Evolutionary conservation across 306 rosid species (phyloP), one percentile per base, ranked within the genome.

Genomic region (Dryas alaskensis): DNA sequence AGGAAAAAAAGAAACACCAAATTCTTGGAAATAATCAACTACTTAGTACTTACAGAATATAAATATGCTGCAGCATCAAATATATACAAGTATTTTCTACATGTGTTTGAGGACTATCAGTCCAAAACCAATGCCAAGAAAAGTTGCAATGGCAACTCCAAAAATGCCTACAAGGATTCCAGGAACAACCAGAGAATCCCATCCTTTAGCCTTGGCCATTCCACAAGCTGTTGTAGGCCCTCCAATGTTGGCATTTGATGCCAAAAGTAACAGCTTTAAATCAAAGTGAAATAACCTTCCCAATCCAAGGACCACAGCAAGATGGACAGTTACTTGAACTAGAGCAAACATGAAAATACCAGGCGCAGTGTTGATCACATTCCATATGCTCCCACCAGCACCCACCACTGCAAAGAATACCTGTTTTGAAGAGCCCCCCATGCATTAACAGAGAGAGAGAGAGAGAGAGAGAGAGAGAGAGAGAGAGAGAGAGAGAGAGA

Each of bases 141-240:
- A 90, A 27, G 92, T 89, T 57, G 94, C 90, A 62, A 86, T 79
- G 63, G 90, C 59, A 47, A 88, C 62, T 6, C 98, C 93, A 58
- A 85, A 89, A 67, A 82, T 85, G 73, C 96, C 96, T 0, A 86
- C 91, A 53, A 92, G 92, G 79, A 92, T 84, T 65, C 82, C 88
- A 80, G 90, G 92, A 86, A 88, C 92, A 67, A 87, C 92, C 76
- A 88, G 77, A 50, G 93, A 83, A 13, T 79, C 79, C 92, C 92
- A 89, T 4, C 90, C 88, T 78, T 86, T 82, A 12, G 96, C 85
- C 9, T 85, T 86, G 22, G 98, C 93, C 98, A 92, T 89, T 37
- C 93, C 90, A 82, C 94, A 86, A 17, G 98, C 90, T 19, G 96
- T 92, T 45, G 98, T 92, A 0, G 93, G 97, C 66, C 93, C 92